Evolutionary conservation across 805 yeast species (phyloP).

Genomic region (Ogataea pilisensis): DNA sequence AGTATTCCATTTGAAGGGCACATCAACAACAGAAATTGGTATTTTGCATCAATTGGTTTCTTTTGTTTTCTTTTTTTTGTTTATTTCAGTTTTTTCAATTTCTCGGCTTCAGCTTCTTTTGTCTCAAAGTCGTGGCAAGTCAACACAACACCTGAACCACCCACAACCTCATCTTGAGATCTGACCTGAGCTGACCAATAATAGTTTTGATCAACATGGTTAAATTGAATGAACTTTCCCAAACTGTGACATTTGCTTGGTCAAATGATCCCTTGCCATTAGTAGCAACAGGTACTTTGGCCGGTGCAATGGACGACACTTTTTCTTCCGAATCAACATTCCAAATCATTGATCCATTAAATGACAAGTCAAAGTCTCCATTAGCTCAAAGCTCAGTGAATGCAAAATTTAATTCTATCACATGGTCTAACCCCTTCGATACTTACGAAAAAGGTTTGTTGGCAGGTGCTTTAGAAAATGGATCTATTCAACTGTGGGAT

Average conservation of each 20-base stretch:
- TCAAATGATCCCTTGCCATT: slow-evolving; percentile 70
- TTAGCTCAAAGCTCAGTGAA: slow-evolving; percentile 43
- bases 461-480: slow-evolving; percentile 89
- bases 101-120: not conserved
- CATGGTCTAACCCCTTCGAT: slow-evolving; percentile 67
- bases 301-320: slow-evolving; percentile 90
- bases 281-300: slow-evolving; percentile 88
- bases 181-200: not conserved
- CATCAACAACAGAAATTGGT: no score
- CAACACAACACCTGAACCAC: no score
- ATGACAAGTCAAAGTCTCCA: slow-evolving; percentile 36
- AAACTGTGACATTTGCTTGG: slow-evolving; percentile 97
- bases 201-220: slow-evolving; percentile 44
- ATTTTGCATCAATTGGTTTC: no score
- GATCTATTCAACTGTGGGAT: slow-evolving; percentile 76
- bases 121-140: no score
- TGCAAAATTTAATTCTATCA: slow-evolving; percentile 71
- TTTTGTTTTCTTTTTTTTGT: no score
- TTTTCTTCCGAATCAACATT: slow-evolving; percentile 76
- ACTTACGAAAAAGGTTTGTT: slow-evolving; percentile 50
- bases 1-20: no score
- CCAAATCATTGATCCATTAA: slow-evolving; percentile 72
- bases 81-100: not conserved
- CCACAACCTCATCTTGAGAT: no score
- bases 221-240: slow-evolving; percentile 74